A percentile compares a stretch with the other conserved stretches of the same genome.
These are phyloP conservation scores for Adenanthera pavonina DNA, from an alignment of 306 rosid species.

Conservation along the genomic window DNA sequence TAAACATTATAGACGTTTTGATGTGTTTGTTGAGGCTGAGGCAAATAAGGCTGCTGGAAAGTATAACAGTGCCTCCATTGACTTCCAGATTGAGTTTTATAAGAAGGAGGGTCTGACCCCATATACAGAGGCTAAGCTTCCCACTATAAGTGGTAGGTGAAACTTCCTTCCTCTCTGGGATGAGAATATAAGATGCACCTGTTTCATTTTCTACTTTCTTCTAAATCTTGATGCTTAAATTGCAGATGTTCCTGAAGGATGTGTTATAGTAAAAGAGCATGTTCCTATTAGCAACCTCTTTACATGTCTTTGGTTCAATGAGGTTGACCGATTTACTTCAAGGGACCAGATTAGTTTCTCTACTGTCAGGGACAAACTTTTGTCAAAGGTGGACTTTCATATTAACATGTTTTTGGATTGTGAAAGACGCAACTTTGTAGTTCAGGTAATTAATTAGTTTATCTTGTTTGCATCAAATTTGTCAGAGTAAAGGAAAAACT, in stretches of 20 bases:
- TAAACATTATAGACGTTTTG: slow-evolving; percentile 92
- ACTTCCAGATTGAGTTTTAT: slow-evolving; percentile 86
- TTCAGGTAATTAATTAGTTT: slow-evolving; percentile 59
- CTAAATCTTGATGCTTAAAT: slow-evolving; percentile 41
- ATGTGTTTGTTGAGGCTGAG: slow-evolving; percentile 90
- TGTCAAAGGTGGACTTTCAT: slow-evolving; percentile 63
- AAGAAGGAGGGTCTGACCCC: slow-evolving; percentile 88
- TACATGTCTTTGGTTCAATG: slow-evolving; percentile 96
- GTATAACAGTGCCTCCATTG: slow-evolving; percentile 85
- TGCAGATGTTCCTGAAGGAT: slow-evolving; percentile 99
- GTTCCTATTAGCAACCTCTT: slow-evolving; percentile 91
- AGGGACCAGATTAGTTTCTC: slow-evolving; percentile 85
- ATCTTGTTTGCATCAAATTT: slow-evolving; percentile 12
- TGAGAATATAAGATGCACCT: slow-evolving; percentile 20
- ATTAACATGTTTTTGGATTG: slow-evolving; percentile 72
- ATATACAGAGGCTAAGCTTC: slow-evolving; percentile 87
- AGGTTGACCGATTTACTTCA: slow-evolving; percentile 97
- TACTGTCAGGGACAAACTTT: slow-evolving; percentile 65
- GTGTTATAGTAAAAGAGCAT: slow-evolving; percentile 87
- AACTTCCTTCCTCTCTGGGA: slow-evolving; percentile 15
- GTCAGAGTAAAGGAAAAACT: background rate
- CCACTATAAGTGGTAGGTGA: slow-evolving; percentile 86
- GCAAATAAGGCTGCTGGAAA: slow-evolving; percentile 96
- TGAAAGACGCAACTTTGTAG: slow-evolving; percentile 77
- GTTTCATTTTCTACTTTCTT: background rate